A percentile compares a stretch with the other conserved stretches of the same genome.
These are phyloP conservation scores for Tetrapisispora nanseiensis DNA, from an alignment of 805 yeast genomes.

Conservation along the genomic window DNA sequence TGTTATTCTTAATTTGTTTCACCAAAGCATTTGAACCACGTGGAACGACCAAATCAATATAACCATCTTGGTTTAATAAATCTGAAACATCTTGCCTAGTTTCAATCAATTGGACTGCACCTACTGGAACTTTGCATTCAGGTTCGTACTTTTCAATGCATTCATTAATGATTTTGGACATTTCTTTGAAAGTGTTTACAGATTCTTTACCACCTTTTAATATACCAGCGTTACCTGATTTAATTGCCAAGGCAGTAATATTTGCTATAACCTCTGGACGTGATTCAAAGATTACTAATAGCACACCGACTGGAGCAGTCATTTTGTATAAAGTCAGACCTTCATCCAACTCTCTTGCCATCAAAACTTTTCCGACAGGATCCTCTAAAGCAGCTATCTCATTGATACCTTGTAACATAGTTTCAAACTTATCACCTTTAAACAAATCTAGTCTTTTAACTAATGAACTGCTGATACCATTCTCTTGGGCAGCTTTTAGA, in stretches of 20 bases:
- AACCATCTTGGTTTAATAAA: constrained; percentile 72
- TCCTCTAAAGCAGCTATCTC: constrained; percentile 87
- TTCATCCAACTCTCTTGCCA: constrained; percentile 80
- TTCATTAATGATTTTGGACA: constrained; percentile 60
- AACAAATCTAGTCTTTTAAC: constrained; percentile 78
- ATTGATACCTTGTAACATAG: constrained; percentile 88
- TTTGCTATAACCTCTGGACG: constrained; percentile 98
- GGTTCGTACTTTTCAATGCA: constrained; percentile 36
- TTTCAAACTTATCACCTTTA: constrained; percentile 74
- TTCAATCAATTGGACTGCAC: constrained; percentile 77
- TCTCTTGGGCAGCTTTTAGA: constrained; percentile 55
- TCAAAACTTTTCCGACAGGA: constrained; percentile 82
- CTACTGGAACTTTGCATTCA: constrained; percentile 63
- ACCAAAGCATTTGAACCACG: constrained; percentile 95
- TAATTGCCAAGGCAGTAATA: constrained; percentile 88
- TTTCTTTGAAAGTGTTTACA: constrained; percentile 67
- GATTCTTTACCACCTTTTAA: constrained; percentile 97
- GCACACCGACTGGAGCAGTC: constrained; percentile 90
- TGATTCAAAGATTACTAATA: constrained; percentile 86
- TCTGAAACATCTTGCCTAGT: constrained; percentile 87
- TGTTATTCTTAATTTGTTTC: constrained; percentile 69
- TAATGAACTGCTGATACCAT: constrained; percentile 57
- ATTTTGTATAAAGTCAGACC: constrained; percentile 75
- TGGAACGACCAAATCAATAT: constrained; percentile 92
- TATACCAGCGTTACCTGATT: constrained; percentile 94